Conservation (phyloP, 1,139 yeast genomes). For the Yamadazyma diddensiae region DNA sequence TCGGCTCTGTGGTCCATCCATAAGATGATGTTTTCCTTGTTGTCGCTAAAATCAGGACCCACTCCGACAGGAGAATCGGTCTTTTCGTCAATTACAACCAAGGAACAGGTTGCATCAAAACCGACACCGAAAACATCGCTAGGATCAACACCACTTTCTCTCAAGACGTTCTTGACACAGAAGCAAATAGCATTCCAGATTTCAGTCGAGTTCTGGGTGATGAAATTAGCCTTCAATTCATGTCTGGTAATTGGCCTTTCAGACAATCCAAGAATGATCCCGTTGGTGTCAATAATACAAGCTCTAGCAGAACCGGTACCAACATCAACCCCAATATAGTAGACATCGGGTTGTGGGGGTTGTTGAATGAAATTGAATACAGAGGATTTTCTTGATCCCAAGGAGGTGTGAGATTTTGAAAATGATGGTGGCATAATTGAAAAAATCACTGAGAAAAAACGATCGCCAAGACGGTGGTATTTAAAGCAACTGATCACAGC, state of each 20-base stretch:
- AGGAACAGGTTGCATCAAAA: slow-evolving; percentile 95
- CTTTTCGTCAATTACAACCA: slow-evolving; percentile 71
- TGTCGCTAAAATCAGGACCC: slow-evolving; percentile 81
- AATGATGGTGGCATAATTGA: slow-evolving; percentile 8
- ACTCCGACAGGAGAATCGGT: slow-evolving; percentile 77
- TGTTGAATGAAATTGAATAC: slow-evolving; percentile 36
- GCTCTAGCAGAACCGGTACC: slow-evolving; percentile 98
- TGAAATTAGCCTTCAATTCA: slow-evolving; percentile 66
- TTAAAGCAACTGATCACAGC: too few species aligned
- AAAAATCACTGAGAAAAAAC: not conserved
- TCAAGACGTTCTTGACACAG: slow-evolving; percentile 71
- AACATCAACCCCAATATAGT: slow-evolving; percentile 91
- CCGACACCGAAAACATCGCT: slow-evolving; percentile 78
- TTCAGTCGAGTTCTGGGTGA: slow-evolving; percentile 87
- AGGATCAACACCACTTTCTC: slow-evolving; percentile 73
- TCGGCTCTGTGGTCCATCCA: slow-evolving; percentile 99
- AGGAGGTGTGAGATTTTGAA: slow-evolving; percentile 33
- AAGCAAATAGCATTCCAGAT: slow-evolving; percentile 88
- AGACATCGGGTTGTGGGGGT: slow-evolving; percentile 49
- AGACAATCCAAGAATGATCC: slow-evolving; percentile 77
- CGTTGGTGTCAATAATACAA: slow-evolving; percentile 78
- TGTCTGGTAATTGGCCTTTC: slow-evolving; percentile 78
- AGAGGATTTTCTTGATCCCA: slow-evolving; percentile 39
- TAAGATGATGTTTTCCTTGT: slow-evolving; percentile 75
- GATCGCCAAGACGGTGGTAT: not conserved